Percentiles rank a stretch among this genome's conserved stretches.
Conservation (phyloP, 2,329 filamentous ascomycete species). For the Clarireedia monteithiana region DNA sequence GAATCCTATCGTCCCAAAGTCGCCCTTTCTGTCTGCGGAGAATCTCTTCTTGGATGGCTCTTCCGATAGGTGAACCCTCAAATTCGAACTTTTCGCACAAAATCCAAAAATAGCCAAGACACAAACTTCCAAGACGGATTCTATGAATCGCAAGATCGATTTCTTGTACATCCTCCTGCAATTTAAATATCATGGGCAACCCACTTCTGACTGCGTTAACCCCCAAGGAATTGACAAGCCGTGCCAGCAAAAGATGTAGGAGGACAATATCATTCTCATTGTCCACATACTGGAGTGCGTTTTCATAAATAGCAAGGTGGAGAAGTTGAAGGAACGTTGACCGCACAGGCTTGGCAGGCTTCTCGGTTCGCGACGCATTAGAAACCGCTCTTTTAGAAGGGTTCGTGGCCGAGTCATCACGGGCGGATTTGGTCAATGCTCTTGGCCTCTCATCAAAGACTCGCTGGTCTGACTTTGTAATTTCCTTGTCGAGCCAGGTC, state of each 20-base stretch:
- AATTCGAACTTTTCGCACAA: constrained; percentile 72
- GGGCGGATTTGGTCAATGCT: constrained; percentile 30
- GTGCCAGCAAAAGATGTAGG: constrained; percentile 68
- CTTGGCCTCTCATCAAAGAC: constrained; percentile 49
- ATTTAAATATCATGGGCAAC: constrained; percentile 78
- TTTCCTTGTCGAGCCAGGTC: constrained; percentile 80
- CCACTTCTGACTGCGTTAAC: constrained; percentile 74
- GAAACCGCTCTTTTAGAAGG: constrained; percentile 54
- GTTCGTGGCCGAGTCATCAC: constrained; percentile 24
- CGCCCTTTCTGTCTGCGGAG: constrained; percentile 62
- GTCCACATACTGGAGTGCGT: constrained; percentile 64
- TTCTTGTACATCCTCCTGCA: constrained; percentile 76
- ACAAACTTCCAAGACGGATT: constrained; percentile 72
- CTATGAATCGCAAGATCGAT: constrained; percentile 61
- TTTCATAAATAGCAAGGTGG: constrained; percentile 85
- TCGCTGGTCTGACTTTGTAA: constrained; percentile 55
- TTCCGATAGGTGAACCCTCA: constrained; percentile 60
- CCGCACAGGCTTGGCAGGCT: constrained; percentile 15
- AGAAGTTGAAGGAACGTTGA: constrained; percentile 66
- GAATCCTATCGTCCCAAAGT: constrained; percentile 72
- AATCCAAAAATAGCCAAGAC: constrained; percentile 83
- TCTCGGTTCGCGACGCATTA: constrained; percentile 46
- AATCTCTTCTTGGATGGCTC: constrained; percentile 69
- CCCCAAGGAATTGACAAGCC: constrained; percentile 68
- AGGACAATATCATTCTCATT: constrained; percentile 69